Evolutionary conservation across 495 filamentous ascomycete genomes (phyloP).

Genomic region (Geopyxis carbonaria): DNA sequence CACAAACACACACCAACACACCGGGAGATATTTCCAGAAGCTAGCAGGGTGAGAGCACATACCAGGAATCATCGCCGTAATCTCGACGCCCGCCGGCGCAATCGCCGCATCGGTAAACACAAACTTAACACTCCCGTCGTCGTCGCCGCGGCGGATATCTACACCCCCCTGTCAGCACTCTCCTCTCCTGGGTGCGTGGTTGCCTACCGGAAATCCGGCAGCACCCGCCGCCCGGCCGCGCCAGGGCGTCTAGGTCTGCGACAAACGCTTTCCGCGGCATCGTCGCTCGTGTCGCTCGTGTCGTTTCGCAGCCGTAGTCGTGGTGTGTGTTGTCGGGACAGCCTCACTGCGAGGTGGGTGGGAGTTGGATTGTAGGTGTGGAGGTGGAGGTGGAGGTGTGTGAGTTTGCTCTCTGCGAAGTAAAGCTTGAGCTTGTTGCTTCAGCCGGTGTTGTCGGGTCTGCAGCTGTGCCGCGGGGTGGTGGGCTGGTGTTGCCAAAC

Average conservation of each 20-base stretch:
- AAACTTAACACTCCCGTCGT: constrained; percentile 47
- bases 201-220: constrained; percentile 27
- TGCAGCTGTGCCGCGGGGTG: no score
- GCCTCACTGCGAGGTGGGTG: not conserved
- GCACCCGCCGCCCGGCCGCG: constrained; percentile 24
- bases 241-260: constrained; percentile 31
- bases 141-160: constrained; percentile 38
- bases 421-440: no score
- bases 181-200: not conserved
- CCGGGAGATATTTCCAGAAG: not conserved
- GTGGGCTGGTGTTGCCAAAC: no score
- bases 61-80: constrained; percentile 41
- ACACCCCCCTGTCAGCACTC: constrained; percentile 4
- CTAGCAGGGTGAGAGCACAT: no score
- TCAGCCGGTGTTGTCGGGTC: no score
- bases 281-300: constrained; percentile 6
- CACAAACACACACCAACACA: not conserved
- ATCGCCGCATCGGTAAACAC: constrained; percentile 27
- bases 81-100: constrained; percentile 27
- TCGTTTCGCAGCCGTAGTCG: not conserved
- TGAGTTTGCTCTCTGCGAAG: no score
- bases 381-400: no score
- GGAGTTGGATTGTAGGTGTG: no score
- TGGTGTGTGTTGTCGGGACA: not conserved
- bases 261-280: constrained; percentile 44